Conservation (phyloP, 768 basidiomycete species). For the Russula foetens region DNA sequence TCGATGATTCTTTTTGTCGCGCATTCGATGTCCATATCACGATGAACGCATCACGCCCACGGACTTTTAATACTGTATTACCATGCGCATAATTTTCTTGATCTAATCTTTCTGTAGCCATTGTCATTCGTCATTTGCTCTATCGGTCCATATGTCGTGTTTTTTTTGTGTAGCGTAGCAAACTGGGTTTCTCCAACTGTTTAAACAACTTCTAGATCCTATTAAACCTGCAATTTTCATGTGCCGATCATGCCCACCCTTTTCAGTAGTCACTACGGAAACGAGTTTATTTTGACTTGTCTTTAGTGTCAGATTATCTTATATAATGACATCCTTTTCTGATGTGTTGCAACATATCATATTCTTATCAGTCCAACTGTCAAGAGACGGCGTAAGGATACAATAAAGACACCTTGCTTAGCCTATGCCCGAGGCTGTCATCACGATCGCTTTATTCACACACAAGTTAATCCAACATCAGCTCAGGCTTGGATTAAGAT, state of each 20-base stretch:
- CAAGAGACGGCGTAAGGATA: too few species aligned
- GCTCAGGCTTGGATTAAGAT: too few species aligned
- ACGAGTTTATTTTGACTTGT: too few species aligned
- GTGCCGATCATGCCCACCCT: not conserved
- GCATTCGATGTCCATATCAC: constrained; percentile 10
- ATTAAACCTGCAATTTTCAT: constrained; percentile 9
- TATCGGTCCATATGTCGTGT: constrained; percentile 1
- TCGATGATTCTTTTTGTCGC: constrained; percentile 7
- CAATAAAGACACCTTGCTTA: too few species aligned
- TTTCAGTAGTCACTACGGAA: not conserved
- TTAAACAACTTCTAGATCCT: not conserved
- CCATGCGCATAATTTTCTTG: constrained; percentile 22
- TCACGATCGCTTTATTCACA: too few species aligned
- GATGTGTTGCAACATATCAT: too few species aligned
- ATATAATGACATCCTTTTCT: too few species aligned
- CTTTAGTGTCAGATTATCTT: too few species aligned
- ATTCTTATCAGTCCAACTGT: too few species aligned
- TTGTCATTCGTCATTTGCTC: constrained; percentile 13
- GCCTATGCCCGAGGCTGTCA: too few species aligned
- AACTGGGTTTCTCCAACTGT: constrained; percentile 3
- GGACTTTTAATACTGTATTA: constrained; percentile 17
- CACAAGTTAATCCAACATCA: too few species aligned
- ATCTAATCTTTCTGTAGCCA: constrained; percentile 21
- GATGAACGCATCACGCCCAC: constrained; percentile 12
- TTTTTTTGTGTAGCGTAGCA: constrained; percentile 18